phyloP scores from a whole-genome alignment of 305 asterid species.

The Fraxinus dipetala region DNA sequence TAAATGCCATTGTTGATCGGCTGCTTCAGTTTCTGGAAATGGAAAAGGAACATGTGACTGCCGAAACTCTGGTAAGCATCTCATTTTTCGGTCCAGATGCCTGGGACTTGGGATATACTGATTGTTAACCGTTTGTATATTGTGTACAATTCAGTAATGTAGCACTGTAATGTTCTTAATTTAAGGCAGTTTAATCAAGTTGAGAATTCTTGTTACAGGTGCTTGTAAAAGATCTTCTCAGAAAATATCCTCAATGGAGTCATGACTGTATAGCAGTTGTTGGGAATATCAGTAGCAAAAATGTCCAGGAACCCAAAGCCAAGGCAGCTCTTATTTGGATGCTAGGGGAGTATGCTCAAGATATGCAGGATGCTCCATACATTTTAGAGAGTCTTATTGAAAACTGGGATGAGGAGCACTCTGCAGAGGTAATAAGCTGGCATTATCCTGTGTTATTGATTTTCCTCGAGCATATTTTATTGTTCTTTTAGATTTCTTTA shows the following conservation, averaged over 20 bases:
- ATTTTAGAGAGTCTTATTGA: conserved; percentile 77
- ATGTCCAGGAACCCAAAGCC: conserved; percentile 95
- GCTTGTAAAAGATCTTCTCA: conserved; percentile 96
- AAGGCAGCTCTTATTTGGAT: conserved; percentile 99
- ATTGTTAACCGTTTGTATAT: neutral
- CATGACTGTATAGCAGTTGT: conserved; percentile 99
- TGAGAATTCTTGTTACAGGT: conserved; percentile 50
- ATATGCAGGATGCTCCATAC: conserved; percentile 98
- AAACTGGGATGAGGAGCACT: conserved; percentile 95
- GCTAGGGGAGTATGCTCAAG: conserved; percentile 98
- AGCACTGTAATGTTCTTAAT: conserved; percentile 4
- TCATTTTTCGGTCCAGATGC: conserved; percentile 14
- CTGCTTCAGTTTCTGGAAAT: conserved; percentile 98
- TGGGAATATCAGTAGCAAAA: conserved; percentile 97
- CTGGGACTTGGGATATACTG: conserved; percentile 5
- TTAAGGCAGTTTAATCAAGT: conserved; percentile 12
- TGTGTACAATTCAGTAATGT: neutral
- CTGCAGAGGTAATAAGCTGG: conserved; percentile 70
- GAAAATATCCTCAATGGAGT: conserved; percentile 99
- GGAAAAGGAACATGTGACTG: conserved; percentile 98
- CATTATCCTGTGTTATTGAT: neutral
- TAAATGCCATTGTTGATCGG: conserved; percentile 98
- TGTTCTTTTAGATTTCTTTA: neutral
- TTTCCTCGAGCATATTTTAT: neutral
- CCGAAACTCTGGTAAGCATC: conserved; percentile 88